phyloP scores from a whole-genome alignment of 371 early-diverging fungal genomes.

The Mucor piriformis region DNA sequence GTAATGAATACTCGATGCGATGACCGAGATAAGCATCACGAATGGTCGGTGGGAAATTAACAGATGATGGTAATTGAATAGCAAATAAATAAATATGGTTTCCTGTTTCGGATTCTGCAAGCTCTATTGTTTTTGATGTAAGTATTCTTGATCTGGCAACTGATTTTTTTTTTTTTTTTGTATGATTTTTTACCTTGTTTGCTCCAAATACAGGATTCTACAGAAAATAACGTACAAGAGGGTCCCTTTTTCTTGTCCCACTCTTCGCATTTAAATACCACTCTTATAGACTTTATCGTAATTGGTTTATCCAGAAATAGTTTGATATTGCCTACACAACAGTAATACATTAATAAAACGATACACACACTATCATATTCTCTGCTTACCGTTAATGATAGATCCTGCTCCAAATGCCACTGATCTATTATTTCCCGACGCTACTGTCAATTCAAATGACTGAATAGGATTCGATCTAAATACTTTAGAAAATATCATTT shows the following conservation, averaged over 20 bases:
- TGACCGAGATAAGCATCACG: slow-evolving; percentile 36
- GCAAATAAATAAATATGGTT: slow-evolving; percentile 50
- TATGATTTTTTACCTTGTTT: not conserved
- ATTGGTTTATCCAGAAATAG: slow-evolving; percentile 38
- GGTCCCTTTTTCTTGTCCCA: slow-evolving; percentile 15
- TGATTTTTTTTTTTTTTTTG: not conserved
- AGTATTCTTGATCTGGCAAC: not conserved
- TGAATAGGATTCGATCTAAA: slow-evolving; percentile 29
- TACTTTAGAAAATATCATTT: slow-evolving; percentile 30
- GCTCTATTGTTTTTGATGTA: not conserved
- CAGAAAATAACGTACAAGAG: slow-evolving; percentile 28
- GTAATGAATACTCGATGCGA: slow-evolving; percentile 41
- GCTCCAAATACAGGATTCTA: slow-evolving; percentile 34
- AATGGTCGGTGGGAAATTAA: slow-evolving; percentile 50
- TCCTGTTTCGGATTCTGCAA: slow-evolving; percentile 25
- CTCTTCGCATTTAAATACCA: slow-evolving; percentile 41
- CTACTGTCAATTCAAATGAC: slow-evolving; percentile 30
- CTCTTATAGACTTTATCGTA: slow-evolving; percentile 31
- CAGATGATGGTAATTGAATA: slow-evolving; percentile 37
- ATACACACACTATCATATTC: not conserved
- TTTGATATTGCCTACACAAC: slow-evolving; percentile 39
- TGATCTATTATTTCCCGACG: slow-evolving; percentile 25
- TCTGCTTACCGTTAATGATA: slow-evolving; percentile 39
- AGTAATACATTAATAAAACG: not conserved
- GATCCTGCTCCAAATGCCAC: slow-evolving; percentile 53